A percentile compares a stretch with the other conserved stretches of the same genome.
Evolutionary conservation across 371 early-diverging fungal species (phyloP).

Genomic region (Dinochytrium kinnereticum): DNA sequence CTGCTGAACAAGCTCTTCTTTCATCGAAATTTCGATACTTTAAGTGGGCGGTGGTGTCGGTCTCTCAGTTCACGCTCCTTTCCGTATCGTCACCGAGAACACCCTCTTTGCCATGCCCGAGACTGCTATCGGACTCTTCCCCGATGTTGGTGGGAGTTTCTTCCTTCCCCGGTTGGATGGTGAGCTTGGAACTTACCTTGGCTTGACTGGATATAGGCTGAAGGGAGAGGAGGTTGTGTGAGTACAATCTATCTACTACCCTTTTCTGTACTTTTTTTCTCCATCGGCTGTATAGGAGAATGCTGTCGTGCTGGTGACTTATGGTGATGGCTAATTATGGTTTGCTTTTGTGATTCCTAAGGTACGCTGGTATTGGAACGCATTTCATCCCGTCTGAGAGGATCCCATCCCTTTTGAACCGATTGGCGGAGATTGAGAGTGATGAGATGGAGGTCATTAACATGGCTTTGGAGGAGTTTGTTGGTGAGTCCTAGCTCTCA

Average conservation of each 20-base stretch:
- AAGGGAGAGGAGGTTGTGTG: conserved; percentile 87
- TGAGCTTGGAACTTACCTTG: conserved; percentile 90
- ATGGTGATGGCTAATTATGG: background rate
- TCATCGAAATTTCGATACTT: background rate
- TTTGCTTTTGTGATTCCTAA: conserved; percentile 32
- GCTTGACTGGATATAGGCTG: conserved; percentile 86
- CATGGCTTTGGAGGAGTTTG: conserved; percentile 90
- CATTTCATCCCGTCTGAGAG: conserved; percentile 93
- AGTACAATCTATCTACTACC: no score
- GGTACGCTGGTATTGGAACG: conserved; percentile 92
- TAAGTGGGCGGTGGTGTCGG: conserved; percentile 97
- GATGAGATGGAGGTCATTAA: conserved; percentile 86
- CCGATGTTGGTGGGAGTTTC: conserved; percentile 94
- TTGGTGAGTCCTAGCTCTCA: conserved; percentile 52
- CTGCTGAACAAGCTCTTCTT: background rate
- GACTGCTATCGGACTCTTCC: conserved; percentile 89
- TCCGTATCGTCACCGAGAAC: conserved; percentile 92
- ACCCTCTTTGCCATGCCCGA: conserved; percentile 91
- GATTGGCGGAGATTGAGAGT: conserved; percentile 81
- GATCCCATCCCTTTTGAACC: conserved; percentile 77
- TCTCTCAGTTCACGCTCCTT: conserved; percentile 92
- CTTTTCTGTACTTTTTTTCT: no score
- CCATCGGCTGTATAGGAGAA: no score
- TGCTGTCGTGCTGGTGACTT: no score
- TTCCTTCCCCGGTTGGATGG: conserved; percentile 92